Evolutionary conservation across 805 yeast species (phyloP), one percentile per base, ranked within the genome.

Genomic region (Saccharomycopsis guyanensis): DNA sequence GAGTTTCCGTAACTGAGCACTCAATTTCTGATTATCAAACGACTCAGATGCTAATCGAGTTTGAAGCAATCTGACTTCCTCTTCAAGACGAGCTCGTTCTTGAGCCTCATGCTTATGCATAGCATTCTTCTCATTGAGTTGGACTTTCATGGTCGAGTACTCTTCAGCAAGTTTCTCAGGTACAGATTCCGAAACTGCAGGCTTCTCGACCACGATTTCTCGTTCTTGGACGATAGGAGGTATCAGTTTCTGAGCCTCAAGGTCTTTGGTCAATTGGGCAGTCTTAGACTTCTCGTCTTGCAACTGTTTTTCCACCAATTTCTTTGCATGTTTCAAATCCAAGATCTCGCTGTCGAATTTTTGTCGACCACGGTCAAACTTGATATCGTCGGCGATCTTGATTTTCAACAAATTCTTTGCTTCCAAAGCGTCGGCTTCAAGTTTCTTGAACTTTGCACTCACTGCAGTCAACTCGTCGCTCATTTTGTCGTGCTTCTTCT

Each of bases 1-100:
- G 24, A 71, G 43, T 36, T 65, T 69, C 27, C 65, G 64, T 3
- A 76, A 44, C 38, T 69, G 70, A 10, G 72, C 70, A 38, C 63
- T 68, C 51, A 69, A 57, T 42, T 64, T 74, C 56, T 74, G 78
- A 49, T 71, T 75, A 45, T 78, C 82, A 51, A 75, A 75, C 4
- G 80, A 69, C 42, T 78, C 81, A n/a, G 81, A 70, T 2, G 82
- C 80, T n/a, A 79, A 59, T 54, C 85, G 70, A 1, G 80, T 73
- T 53, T 80, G 82, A 12, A 84, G 61, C 54, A 82, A 64, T 27
- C 72, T 70, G 43, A 81, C 56, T 49, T 82, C 86, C 38, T 82
- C 78, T 20, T 68, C 64, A 38, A 81, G 59, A 62, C 72, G 59
- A 55, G 67, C 59, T 39, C 66, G 67, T 18, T 64, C 68, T 25